Percentiles rank a stretch among this genome's conserved stretches.
Evolutionary conservation across 2,329 filamentous ascomycete genomes (phyloP).

Genomic region (Neofusicoccum laricinum): DNA sequence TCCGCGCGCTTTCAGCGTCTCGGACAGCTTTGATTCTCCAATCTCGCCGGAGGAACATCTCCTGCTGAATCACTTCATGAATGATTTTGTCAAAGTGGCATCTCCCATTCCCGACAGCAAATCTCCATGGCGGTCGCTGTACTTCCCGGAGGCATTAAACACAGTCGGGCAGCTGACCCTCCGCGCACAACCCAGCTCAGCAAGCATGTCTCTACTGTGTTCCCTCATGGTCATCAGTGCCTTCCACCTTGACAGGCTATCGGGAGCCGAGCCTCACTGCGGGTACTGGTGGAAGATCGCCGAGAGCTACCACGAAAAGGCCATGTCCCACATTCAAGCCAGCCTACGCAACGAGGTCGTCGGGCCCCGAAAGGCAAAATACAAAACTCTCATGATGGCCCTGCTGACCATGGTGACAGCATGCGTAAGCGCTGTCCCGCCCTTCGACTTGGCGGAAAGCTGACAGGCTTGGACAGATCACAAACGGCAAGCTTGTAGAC

Average conservation of each 20-base stretch:
- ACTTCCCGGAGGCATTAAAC: neutral
- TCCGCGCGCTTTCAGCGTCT: neutral
- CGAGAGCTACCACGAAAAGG: neutral
- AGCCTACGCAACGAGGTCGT: neutral
- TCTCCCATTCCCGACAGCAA: neutral
- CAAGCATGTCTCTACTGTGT: neutral
- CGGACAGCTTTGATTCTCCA: neutral
- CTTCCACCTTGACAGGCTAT: neutral
- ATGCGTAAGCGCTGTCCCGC: neutral
- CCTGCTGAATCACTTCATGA: neutral
- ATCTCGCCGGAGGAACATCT: neutral
- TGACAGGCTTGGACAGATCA: neutral
- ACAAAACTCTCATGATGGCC: neutral
- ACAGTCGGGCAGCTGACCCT: neutral
- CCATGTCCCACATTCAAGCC: neutral
- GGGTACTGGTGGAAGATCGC: constrained; percentile 1
- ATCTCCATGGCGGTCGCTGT: neutral
- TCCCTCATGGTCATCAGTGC: constrained; percentile 1
- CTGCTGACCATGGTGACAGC: neutral
- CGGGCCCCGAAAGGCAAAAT: neutral
- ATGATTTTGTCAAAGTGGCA: constrained; percentile 4
- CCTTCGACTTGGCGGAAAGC: neutral
- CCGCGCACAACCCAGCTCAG: neutral
- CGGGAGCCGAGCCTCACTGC: neutral
- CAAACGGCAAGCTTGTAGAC: constrained; percentile 3